Base-by-base conservation (phyloP, 495 filamentous ascomycete species). In the Neohortaea acidophila region DNA sequence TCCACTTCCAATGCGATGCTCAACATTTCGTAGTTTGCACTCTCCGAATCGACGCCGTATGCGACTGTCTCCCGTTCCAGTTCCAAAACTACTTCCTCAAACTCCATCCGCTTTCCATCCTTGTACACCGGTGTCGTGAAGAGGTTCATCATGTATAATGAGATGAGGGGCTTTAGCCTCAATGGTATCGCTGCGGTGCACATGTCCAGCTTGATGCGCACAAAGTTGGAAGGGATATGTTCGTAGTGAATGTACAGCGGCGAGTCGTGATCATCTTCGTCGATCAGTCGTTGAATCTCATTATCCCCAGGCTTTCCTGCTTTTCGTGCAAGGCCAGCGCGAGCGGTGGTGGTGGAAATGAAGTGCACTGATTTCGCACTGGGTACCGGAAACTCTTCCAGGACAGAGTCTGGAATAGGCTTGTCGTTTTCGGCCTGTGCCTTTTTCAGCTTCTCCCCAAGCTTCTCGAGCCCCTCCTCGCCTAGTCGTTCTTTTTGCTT, bases 201-300 rank as follows among this genome's bases (percentile, higher is more conserved):
- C 24, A 94, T 56, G 27, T 92, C 66, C 13, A 94, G 56, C 7
- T 69, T 75, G 10, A 96, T 59, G 42, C 82, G 75, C 29, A 93
- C 84, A 53, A 99, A 99, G 49, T 80, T 87, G 30, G 81, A 86
- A 22, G 75, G 72, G 22, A 93, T 79, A 49, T 92, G 73, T 62
- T 99, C 89, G 49, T 89, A 99, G 59, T 99, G 91, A n/a, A 99
- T 68, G 58, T 94, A 99, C 2, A 94, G 65, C 1, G 86, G 82
- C 25, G 72, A 47, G 33, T 68, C 67, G 2, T 67, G 47, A 7
- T 67, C 64, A 37, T 85, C 75, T 17, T 67, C 63, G 50, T 94
- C 81, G 34, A 97, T 70, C 31, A 77, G 53, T 38, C 75, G 68
- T 55, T 97, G 89, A n/a, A 79, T 66, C 0, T 66, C 51, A 51